Conservation (phyloP, 2,329 filamentous ascomycete species). For the Colletotrichum tropicicola region DNA sequence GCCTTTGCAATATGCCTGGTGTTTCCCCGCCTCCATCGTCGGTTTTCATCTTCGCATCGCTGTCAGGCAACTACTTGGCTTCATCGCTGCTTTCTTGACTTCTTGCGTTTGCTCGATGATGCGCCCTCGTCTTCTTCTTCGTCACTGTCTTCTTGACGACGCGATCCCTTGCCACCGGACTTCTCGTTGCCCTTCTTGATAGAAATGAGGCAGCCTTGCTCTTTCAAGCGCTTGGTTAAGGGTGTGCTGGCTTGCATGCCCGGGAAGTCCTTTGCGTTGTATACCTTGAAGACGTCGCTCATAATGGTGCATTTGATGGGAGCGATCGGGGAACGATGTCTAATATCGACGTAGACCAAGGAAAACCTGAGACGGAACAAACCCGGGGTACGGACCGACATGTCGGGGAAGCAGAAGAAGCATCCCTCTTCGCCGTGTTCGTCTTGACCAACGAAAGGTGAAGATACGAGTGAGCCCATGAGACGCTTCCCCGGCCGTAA, state of each 20-base stretch:
- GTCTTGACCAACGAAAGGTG: constrained; percentile 79
- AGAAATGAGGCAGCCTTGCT: constrained; percentile 84
- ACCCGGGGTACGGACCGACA: constrained; percentile 82
- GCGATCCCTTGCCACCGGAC: constrained; percentile 44
- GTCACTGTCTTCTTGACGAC: constrained; percentile 50
- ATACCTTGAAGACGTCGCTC: constrained; percentile 81
- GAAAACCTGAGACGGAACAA: constrained; percentile 79
- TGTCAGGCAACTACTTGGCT: not conserved
- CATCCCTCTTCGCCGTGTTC: constrained; percentile 78
- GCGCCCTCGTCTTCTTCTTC: constrained; percentile 53
- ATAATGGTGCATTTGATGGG: constrained; percentile 62
- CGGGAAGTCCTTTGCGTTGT: constrained; percentile 86
- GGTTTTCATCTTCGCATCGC: not conserved
- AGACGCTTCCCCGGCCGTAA: constrained; percentile 77
- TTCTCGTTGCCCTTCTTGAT: constrained; percentile 88
- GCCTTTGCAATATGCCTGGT: constrained; percentile 14
- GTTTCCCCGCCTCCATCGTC: not conserved
- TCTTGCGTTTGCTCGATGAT: constrained; percentile 18
- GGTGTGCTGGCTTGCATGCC: constrained; percentile 83
- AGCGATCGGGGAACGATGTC: constrained; percentile 62
- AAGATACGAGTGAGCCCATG: constrained; percentile 83
- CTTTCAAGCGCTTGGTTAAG: constrained; percentile 77
- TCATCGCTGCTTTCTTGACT: constrained; percentile 23
- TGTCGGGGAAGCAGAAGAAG: constrained; percentile 87
- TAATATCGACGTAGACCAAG: constrained; percentile 73